Evolutionary conservation across 2,329 filamentous ascomycete genomes (phyloP).

Genomic region (Paraconiothyrium brasiliense): DNA sequence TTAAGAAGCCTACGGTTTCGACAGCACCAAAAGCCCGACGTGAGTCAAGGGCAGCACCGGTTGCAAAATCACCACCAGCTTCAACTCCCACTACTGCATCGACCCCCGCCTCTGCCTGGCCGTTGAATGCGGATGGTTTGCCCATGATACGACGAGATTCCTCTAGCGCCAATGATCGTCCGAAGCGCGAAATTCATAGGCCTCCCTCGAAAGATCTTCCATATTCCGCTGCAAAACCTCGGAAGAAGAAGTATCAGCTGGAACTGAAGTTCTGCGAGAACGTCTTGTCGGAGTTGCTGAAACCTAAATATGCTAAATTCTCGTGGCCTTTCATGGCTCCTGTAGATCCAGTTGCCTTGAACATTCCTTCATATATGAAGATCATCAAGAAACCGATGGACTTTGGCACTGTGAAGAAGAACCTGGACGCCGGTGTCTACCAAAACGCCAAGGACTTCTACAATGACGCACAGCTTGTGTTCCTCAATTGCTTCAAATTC

Average conservation of each 20-base stretch:
- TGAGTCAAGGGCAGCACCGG: constrained; percentile 56
- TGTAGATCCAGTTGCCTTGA: constrained; percentile 91
- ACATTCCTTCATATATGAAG: constrained; percentile 92
- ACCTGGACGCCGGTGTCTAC: constrained; percentile 82
- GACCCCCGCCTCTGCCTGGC: constrained; percentile 67
- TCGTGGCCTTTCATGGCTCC: constrained; percentile 82
- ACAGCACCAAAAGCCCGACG: constrained; percentile 54
- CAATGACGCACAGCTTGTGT: constrained; percentile 81
- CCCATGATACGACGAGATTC: constrained; percentile 88
- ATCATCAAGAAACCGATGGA: constrained; percentile 99
- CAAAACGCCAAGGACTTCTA: constrained; percentile 85
- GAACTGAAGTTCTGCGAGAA: constrained; percentile 92
- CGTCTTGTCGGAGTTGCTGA: constrained; percentile 79
- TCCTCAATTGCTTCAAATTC: constrained; percentile 91
- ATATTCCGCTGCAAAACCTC: constrained; percentile 82
- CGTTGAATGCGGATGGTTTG: constrained; percentile 78
- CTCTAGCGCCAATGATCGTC: constrained; percentile 78
- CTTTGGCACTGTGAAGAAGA: constrained; percentile 79
- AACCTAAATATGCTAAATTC: constrained; percentile 72
- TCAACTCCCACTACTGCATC: constrained; percentile 52
- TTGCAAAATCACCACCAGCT: constrained; percentile 56
- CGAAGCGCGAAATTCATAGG: constrained; percentile 92
- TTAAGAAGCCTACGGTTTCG: constrained; percentile 45
- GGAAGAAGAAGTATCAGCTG: constrained; percentile 87
- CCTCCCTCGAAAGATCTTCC: constrained; percentile 92